Percentiles rank a stretch among this genome's conserved stretches.
Conservation (phyloP, 805 yeast species). For the Candida maesae region DNA sequence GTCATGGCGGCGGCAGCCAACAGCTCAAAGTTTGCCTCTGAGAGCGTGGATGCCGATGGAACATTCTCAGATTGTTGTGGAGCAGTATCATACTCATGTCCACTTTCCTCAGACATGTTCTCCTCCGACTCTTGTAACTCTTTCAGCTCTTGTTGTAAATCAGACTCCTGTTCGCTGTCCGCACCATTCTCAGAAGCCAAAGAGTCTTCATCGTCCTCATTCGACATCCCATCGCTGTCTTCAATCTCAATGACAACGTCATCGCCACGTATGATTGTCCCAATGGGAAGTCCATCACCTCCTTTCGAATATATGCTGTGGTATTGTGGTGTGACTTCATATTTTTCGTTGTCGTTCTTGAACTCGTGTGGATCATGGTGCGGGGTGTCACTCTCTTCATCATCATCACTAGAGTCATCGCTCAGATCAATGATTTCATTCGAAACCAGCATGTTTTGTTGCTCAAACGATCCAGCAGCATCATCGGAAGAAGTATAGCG, state of each 20-base stretch:
- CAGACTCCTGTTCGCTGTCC: slow-evolving; percentile 4
- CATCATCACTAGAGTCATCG: slow-evolving; percentile 8
- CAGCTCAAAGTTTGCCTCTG: slow-evolving; percentile 1
- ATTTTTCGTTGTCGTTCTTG: slow-evolving; percentile 6
- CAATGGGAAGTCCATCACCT: no score
- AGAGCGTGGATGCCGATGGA: background rate
- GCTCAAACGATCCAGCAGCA: no score
- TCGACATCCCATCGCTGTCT: no score
- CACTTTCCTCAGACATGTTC: no score
- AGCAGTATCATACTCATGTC: no score
- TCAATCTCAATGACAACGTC: background rate
- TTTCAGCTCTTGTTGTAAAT: background rate
- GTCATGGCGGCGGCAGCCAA: slow-evolving; percentile 8
- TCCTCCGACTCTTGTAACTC: no score
- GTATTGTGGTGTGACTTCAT: slow-evolving; percentile 15
- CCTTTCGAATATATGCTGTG: no score
- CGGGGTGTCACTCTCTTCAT: slow-evolving; percentile 9
- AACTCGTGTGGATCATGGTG: slow-evolving; percentile 15
- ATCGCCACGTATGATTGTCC: no score
- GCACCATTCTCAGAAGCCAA: background rate
- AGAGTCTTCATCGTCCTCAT: background rate
- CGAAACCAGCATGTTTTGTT: background rate
- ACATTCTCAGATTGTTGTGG: no score
- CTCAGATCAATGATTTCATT: slow-evolving; percentile 6
- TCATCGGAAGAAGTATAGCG: no score